Evolutionary conservation across 2,329 filamentous ascomycete species (phyloP), one percentile per base, ranked within the genome.

Genomic region (Fulvia fulva): DNA sequence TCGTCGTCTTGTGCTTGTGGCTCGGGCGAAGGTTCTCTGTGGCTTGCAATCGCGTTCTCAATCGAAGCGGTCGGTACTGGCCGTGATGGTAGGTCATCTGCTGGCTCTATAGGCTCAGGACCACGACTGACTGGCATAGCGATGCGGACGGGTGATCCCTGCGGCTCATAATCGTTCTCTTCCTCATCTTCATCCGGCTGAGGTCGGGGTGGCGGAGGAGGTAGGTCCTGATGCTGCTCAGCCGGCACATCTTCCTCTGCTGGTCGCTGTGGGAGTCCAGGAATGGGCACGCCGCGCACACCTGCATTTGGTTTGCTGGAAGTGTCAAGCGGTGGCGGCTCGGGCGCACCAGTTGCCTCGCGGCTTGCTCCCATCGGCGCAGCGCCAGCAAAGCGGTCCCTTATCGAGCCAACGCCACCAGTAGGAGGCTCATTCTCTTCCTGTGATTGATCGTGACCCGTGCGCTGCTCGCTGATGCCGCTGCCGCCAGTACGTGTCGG

Each of bases 361-460:
- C 76, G 75, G 5, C 81, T 76, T 56, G 79, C 82, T 34, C 86
- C 83, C 75, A 91, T 89, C 1, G 89, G 88, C 16, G 85, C 77
- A n/a, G 85, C 83, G 53, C 87, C 86, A 74, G 89, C 88, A 78
- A 96, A 96, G 54, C 88, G 88, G 71, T 96, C 90, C 63, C 88
- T 86, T 59, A 96, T 80, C 37, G 90, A 85, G 60, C 86, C 82
- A 43, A 96, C 82, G 28, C 87, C 87, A 51, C 86, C 87, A 47
- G 81, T 74, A 14, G 85, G 79, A 7, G 79, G 73, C 47, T 84
- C 80, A 55, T 80, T 75, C 54, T 75, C 69, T 37, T 78, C 78
- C 1, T 74, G 74, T 34, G 78, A 74, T 53, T 79, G 75, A 63
- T 75, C 76, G 68, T 65, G 74, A 68, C 87, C 89, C 3, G 88